These are phyloP conservation scores for Scortechinia acanthostroma DNA, from an alignment of 2,329 filamentous ascomycete genomes.

Conservation along the genomic window DNA sequence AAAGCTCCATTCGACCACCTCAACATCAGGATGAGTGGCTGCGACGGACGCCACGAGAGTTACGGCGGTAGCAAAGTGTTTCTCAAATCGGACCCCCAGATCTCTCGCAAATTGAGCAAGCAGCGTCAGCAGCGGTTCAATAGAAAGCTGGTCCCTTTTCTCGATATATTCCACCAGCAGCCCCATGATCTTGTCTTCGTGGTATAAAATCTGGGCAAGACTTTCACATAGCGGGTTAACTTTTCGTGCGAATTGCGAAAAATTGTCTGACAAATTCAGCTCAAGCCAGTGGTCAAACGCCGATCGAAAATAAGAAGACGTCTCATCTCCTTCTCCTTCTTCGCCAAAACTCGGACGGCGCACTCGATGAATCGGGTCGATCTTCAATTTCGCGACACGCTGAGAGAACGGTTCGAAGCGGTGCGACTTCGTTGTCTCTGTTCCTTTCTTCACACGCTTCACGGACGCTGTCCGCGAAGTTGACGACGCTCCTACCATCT, in stretches of 20 bases:
- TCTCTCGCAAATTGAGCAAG: slow-evolving; percentile 57
- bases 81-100: slow-evolving; percentile 50
- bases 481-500: slow-evolving; percentile 13
- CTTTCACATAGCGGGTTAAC: slow-evolving; percentile 51
- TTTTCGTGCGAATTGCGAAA: slow-evolving; percentile 44
- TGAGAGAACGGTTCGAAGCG: slow-evolving; percentile 56
- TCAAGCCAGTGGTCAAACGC: slow-evolving; percentile 55
- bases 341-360: slow-evolving; percentile 43
- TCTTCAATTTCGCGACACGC: slow-evolving; percentile 56
- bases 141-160: slow-evolving; percentile 44
- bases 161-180: slow-evolving; percentile 48
- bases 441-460: slow-evolving; percentile 40
- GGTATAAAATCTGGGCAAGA: slow-evolving; percentile 53
- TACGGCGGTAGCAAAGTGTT: slow-evolving; percentile 48
- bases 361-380: slow-evolving; percentile 56
- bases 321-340: slow-evolving; percentile 35
- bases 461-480: slow-evolving; percentile 27
- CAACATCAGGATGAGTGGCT: slow-evolving; percentile 45
- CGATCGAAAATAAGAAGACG: slow-evolving; percentile 47
- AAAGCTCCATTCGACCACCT: slow-evolving; percentile 63
- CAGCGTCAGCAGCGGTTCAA: slow-evolving; percentile 52
- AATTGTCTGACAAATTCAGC: slow-evolving; percentile 52
- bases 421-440: slow-evolving; percentile 45
- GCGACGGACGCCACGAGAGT: slow-evolving; percentile 46
- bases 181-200: slow-evolving; percentile 50